These are phyloP conservation scores for Funneliformis geosporum DNA, from an alignment of 192 early-diverging fungal species.

Conservation along the genomic window DNA sequence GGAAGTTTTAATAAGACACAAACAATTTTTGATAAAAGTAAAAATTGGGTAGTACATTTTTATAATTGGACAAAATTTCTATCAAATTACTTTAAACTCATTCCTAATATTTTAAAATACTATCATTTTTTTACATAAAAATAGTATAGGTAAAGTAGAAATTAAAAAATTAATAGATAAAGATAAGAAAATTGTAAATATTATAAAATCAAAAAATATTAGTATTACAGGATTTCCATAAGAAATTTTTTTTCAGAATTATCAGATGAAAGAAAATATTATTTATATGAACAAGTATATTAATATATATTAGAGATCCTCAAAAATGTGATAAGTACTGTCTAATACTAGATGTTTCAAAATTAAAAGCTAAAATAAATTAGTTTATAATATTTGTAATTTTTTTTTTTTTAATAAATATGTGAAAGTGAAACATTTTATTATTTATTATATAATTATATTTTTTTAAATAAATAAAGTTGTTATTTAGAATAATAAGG, in stretches of 20 bases:
- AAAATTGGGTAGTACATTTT: background rate
- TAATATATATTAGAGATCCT: background rate
- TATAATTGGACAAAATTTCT: constrained; percentile 1
- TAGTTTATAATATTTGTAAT: too few relatives aligned
- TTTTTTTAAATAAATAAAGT: too few relatives aligned
- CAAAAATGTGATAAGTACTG: background rate
- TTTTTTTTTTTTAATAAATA: too few relatives aligned
- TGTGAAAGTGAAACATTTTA: too few relatives aligned
- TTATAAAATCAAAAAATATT: background rate
- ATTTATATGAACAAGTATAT: background rate
- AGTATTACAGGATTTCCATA: background rate
- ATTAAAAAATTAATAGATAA: background rate
- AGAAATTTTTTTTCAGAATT: constrained; percentile 4
- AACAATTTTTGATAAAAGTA: constrained; percentile 1
- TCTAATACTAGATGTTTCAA: background rate
- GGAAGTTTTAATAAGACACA: background rate
- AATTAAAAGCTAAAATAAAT: background rate
- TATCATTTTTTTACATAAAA: background rate
- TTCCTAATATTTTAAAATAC: constrained; percentile 13
- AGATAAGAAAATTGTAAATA: background rate
- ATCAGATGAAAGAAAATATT: background rate
- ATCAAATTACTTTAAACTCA: background rate
- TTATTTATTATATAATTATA: too few relatives aligned
- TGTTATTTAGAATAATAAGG: too few relatives aligned
- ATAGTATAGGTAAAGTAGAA: background rate